phyloP scores from a whole-genome alignment of 2,329 filamentous ascomycete species.

The Beauveria sp. region DNA sequence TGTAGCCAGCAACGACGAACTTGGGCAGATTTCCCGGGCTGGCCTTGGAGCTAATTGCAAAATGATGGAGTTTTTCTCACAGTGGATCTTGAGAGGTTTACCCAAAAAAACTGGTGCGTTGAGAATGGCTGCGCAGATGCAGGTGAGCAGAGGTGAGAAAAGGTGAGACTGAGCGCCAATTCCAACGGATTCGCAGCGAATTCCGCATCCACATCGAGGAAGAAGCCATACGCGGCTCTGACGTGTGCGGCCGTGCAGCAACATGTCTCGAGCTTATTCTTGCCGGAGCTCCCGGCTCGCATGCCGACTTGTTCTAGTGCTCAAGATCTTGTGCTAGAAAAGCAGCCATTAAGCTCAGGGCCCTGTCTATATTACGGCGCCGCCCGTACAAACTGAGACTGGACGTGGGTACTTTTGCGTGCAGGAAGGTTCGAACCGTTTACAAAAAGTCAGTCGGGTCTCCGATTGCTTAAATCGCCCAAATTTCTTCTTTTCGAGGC shows the following conservation, averaged over 20 bases:
- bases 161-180: slow-evolving; percentile 1
- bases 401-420: not conserved
- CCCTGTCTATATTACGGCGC: not conserved
- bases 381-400: not conserved
- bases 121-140: not conserved
- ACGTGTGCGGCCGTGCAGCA: not conserved
- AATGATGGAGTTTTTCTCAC: not conserved
- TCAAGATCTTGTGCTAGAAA: not conserved
- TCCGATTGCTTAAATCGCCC: not conserved
- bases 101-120: no score
- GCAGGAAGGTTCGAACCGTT: not conserved
- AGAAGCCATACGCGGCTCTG: slow-evolving; percentile 4
- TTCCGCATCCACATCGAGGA: not conserved
- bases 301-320: not conserved
- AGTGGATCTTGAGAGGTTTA: not conserved
- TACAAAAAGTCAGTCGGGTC: not conserved
- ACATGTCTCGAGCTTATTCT: not conserved
- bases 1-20: no score
- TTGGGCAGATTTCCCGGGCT: no score
- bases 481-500: not conserved
- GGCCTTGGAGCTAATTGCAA: no score
- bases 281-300: not conserved
- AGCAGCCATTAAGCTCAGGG: not conserved
- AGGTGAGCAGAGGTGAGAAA: not conserved
- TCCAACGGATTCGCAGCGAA: slow-evolving; percentile 1